Evolutionary conservation across 1,139 yeast genomes (phyloP).

Genomic region (Zhuliangozyma blackwelliae): DNA sequence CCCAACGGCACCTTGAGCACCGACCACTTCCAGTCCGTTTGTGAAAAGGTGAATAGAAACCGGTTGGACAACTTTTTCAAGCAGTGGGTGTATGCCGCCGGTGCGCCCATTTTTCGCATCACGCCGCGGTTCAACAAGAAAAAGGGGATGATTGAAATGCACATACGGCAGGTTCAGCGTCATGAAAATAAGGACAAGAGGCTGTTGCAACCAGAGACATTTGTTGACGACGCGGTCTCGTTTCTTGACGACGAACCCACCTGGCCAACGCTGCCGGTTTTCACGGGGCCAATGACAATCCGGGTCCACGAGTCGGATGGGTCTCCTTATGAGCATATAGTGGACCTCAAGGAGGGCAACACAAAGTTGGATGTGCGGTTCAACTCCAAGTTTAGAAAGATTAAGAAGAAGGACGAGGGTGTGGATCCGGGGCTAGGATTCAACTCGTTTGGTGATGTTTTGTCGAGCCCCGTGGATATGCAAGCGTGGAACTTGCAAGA

Average conservation of each 20-base stretch:
- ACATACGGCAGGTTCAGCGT: conserved; percentile 82
- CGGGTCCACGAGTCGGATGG: conserved; percentile 98
- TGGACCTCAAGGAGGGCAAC: conserved; percentile 78
- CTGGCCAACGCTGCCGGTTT: conserved; percentile 45
- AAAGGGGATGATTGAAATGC: conserved; percentile 91
- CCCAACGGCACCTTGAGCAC: conserved; percentile 77
- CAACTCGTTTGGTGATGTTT: conserved; percentile 76
- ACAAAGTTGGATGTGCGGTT: conserved; percentile 91
- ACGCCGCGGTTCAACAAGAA: conserved; percentile 92
- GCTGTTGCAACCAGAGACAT: conserved; percentile 23
- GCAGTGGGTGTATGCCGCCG: conserved; percentile 91
- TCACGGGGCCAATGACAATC: conserved; percentile 93
- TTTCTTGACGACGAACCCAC: conserved; percentile 36
- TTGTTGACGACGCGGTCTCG: conserved; percentile 46
- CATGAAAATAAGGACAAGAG: conserved; percentile 42
- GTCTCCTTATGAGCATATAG: conserved; percentile 98
- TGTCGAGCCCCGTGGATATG: conserved; percentile 57
- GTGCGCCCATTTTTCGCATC: conserved; percentile 83
- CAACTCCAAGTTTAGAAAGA: conserved; percentile 83
- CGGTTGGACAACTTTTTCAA: conserved; percentile 79
- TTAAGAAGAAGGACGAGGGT: conserved; percentile 52
- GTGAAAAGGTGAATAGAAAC: conserved; percentile 90
- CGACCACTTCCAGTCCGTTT: conserved; percentile 80
- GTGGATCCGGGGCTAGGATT: conserved; percentile 39
- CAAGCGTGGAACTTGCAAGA: conserved; percentile 72